These are phyloP conservation scores for Hirschfeldia incana DNA, from an alignment of 345 rosid species.

Conservation along the genomic window DNA sequence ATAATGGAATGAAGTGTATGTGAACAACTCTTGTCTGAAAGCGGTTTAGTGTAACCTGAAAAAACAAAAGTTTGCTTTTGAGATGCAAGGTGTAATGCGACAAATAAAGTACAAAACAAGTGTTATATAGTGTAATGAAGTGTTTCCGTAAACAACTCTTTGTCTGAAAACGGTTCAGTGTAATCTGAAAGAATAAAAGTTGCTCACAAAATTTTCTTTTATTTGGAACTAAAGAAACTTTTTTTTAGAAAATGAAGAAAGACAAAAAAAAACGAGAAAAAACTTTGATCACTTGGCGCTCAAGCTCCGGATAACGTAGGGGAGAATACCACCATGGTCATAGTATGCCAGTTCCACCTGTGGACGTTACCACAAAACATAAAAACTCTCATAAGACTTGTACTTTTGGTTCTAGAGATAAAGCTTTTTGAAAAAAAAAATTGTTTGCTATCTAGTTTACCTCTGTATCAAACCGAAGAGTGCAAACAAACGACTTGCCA, in stretches of 20 bases:
- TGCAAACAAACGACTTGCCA: slow-evolving; percentile 73
- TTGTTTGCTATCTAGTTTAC: slow-evolving; percentile 39
- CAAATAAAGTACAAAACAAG: neutral
- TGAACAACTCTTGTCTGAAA: neutral
- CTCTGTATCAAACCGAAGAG: slow-evolving; percentile 76
- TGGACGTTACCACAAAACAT: slow-evolving; percentile 4
- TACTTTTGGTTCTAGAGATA: neutral
- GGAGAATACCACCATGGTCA: slow-evolving; percentile 81
- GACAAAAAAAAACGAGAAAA: slow-evolving; percentile 3
- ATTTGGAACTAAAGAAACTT: slow-evolving; percentile 17
- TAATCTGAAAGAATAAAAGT: neutral
- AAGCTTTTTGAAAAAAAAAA: neutral
- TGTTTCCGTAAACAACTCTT: slow-evolving; percentile 8
- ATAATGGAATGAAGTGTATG: neutral
- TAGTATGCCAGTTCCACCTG: slow-evolving; percentile 82
- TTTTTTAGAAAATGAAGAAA: neutral
- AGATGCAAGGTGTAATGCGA: neutral
- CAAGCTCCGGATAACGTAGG: slow-evolving; percentile 59
- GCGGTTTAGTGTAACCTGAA: neutral
- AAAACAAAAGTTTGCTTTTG: no score
- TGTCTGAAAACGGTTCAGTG: neutral
- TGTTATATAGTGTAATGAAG: neutral
- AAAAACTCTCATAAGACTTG: slow-evolving; percentile 2
- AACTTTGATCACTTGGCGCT: slow-evolving; percentile 37
- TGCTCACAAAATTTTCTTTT: slow-evolving; percentile 34